Base-by-base conservation (phyloP, 2,329 filamentous ascomycete species). In the Knufia fluminis region DNA sequence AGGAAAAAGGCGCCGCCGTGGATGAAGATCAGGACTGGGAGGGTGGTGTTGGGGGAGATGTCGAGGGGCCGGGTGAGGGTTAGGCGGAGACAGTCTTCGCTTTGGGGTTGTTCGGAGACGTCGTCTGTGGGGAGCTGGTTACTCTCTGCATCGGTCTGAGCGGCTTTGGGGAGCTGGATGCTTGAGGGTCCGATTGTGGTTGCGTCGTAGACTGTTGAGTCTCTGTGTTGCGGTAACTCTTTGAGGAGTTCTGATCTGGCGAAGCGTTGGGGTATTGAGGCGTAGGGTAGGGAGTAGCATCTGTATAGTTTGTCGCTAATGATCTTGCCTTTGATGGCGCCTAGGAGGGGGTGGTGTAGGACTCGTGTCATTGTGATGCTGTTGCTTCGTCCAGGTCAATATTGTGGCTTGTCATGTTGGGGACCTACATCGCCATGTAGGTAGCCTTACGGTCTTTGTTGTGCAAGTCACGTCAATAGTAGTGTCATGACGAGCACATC, bases 121-220 rank as follows among this genome's bases (percentile, higher is more conserved):
- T 43, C 40, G 7, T 43, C 22, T 3, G 7, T 28, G n/a, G 40
- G 40, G 3, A 43, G n/a, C 24, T 43, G 40, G 86, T 90, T 42
- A 75, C 92, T 54, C 72, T 91, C 48, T 85, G 86, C 61, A 82
- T 82, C 1, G 86, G 86, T 1, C 74, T 91, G 43, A 90, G 88
- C 60, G 77, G 77, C 32, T 85, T 90, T 61, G 90, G 85, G 84
- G 86, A 91, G 64, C 40, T 43, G 40, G 16, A 43, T 43, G 16
- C 40, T 28, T 3, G 20, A 10, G 8, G 40, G 40, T 28, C 40
- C 40, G 4, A 31, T 28, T 28, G 8, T 28, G 40, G 40, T 28
- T 43, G 40, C 40, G 19, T 43, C 40, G 40, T 28, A 43, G 7
- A 12, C 24, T 12, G 20, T 31, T 14, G 40, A 26, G 24, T 7